Evolutionary conservation across 345 rosid genomes (phyloP).

Genomic region (Populus pruinosa): DNA sequence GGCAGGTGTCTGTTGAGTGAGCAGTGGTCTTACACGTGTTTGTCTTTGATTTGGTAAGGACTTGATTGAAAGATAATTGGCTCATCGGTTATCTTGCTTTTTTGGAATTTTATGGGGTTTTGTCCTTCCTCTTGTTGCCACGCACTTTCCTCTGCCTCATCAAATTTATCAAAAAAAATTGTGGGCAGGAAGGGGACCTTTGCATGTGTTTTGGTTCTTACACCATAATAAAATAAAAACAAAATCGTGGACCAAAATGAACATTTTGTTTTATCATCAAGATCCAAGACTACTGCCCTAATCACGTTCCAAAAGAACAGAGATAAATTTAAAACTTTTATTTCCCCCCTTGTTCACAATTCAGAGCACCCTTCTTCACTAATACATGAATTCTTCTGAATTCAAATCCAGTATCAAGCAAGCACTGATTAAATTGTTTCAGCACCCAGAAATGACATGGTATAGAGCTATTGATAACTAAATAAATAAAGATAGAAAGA

Average conservation of each 20-base stretch:
- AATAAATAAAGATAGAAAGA: not conserved
- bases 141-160: not conserved
- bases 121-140: conserved; percentile 8
- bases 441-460: not conserved
- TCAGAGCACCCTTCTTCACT: too few relatives aligned
- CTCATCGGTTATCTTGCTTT: not conserved
- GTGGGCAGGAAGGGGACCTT: not conserved
- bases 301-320: too few relatives aligned
- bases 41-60: not conserved
- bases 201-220: not conserved
- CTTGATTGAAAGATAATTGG: not conserved
- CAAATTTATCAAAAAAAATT: not conserved
- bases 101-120: conserved; percentile 22
- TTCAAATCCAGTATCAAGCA: not conserved
- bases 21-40: conserved; percentile 9
- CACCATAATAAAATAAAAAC: too few relatives aligned
- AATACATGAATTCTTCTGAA: not conserved
- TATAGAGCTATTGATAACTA: not conserved
- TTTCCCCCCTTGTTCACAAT: too few relatives aligned
- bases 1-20: conserved; percentile 2
- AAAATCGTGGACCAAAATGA: not conserved
- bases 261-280: not conserved
- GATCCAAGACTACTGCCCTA: too few relatives aligned
- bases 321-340: too few relatives aligned
- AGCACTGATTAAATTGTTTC: not conserved